phyloP scores from a whole-genome alignment of 2,329 filamentous ascomycete genomes.

The Exophiala alcalophila region DNA sequence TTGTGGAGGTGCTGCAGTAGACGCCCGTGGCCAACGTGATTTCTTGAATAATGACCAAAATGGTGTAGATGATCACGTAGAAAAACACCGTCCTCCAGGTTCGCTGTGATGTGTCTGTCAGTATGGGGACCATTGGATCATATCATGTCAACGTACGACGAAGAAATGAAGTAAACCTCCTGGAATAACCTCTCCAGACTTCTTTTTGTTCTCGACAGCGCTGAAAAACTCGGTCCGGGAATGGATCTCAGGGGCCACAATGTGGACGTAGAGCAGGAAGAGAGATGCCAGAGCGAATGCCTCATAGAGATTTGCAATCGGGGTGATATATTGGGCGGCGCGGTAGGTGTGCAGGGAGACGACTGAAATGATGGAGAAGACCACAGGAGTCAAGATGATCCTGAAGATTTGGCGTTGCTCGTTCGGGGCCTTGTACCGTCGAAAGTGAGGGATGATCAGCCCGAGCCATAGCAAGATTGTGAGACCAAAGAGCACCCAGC shows the following conservation, averaged over 20 bases:
- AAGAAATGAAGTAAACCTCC: slow-evolving; percentile 16
- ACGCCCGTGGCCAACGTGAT: slow-evolving; percentile 63
- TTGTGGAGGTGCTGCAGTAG: slow-evolving; percentile 76
- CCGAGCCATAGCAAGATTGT: slow-evolving; percentile 13
- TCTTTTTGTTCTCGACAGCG: slow-evolving; percentile 9
- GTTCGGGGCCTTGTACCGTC: slow-evolving; percentile 17
- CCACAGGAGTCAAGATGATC: slow-evolving; percentile 18
- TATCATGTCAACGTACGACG: slow-evolving; percentile 54
- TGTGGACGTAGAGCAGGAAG: slow-evolving; percentile 23
- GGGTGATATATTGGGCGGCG: slow-evolving; percentile 15
- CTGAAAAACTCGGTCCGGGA: slow-evolving; percentile 15
- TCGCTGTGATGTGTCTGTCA: background rate
- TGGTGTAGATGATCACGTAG: slow-evolving; percentile 74
- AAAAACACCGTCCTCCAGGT: slow-evolving; percentile 75
- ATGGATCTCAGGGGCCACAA: slow-evolving; percentile 16
- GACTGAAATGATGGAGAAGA: slow-evolving; percentile 15
- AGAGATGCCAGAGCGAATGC: slow-evolving; percentile 17
- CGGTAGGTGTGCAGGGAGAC: slow-evolving; percentile 17
- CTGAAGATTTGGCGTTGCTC: slow-evolving; percentile 23
- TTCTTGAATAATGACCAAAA: slow-evolving; percentile 75
- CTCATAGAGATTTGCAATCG: slow-evolving; percentile 21
- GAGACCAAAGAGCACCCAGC: slow-evolving; percentile 10
- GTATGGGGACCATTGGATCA: background rate
- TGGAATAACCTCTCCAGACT: slow-evolving; percentile 6
- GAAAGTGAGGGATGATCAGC: slow-evolving; percentile 17